Base-by-base conservation (phyloP, 2,329 filamentous ascomycete species). In the Calonectria naviculata region DNA sequence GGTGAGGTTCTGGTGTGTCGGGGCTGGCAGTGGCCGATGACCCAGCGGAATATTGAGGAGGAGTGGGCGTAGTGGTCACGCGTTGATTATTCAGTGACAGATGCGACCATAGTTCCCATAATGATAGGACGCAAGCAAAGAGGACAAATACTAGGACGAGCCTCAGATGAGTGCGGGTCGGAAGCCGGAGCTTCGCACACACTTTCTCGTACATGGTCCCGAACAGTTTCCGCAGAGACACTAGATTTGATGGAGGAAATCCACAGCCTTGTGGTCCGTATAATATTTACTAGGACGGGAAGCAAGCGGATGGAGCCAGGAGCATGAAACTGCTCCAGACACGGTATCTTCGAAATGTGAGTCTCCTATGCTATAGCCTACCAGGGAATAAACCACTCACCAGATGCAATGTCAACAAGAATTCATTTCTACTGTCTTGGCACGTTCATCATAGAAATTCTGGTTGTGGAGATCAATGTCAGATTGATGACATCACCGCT, bases 81-180 rank as follows among this genome's bases (percentile, higher is more conserved):
- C 67, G 54, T 7, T 76, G 65, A 21, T 76, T 74, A 1, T 54
- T 65, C 21, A 66, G 64, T 0, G 74, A 73, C 0, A 76, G 47
- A 34, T 73, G 65, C 8, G 71, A 52, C 44, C 70, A 77, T 2
- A 77, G 73, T 36, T 76, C 67, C 74, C 74, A 77, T 1, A 77
- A 36, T 0, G 75, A 75, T 19, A 77, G 41, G 0, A 68, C 28
- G 17, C 65, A 76, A 2, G 73, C 69, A 26, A 74, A 72, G 21
- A 76, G 24, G 38, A 76, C 60, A 13, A 73, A 24, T 15, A 29
- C 67, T 8, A 58, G 7, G 4, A 74, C 47, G 6, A 60, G 31
- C 49, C 68, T 76, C 19, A 76, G 24, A 6, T 67, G 49, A 12
- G 46, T 71, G 21, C 74, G 72, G 34, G 72, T 72, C 9, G 72